Evolutionary conservation across 371 early-diverging fungal species (phyloP).

Genomic region (Chytridium lagenaria): DNA sequence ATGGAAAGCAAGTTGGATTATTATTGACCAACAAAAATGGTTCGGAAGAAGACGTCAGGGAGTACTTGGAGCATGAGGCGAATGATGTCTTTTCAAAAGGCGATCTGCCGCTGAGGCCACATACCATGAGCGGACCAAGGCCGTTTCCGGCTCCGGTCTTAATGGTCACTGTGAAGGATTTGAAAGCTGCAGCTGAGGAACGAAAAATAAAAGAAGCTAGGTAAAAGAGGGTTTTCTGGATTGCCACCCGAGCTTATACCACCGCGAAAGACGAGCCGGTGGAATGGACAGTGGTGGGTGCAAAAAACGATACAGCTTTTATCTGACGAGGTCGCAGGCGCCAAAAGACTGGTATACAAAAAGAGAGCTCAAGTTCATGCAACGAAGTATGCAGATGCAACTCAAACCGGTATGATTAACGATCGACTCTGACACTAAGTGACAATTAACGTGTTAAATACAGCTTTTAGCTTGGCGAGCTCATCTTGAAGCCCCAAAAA

Average conservation of each 20-base stretch:
- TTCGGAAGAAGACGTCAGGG: not conserved
- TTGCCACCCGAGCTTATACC: slow-evolving; percentile 7
- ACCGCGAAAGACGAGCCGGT: not conserved
- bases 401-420: not conserved
- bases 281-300: not conserved
- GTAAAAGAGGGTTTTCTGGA: not conserved
- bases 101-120: not conserved
- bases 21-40: not conserved
- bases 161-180: slow-evolving; percentile 5
- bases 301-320: not conserved
- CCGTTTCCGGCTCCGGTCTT: not conserved
- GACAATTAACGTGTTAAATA: no score
- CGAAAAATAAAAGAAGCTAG: not conserved
- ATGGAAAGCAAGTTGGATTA: no score
- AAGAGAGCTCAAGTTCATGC: not conserved
- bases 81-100: not conserved
- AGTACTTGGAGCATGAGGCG: not conserved
- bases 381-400: not conserved
- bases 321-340: not conserved
- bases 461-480: not conserved
- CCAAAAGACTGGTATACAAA: not conserved
- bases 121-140: not conserved
- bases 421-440: not conserved
- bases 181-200: not conserved
- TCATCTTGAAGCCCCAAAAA: not conserved